A percentile compares a stretch with the other conserved stretches of the same genome.
These are phyloP conservation scores for Plectosphaerella cucumerina DNA, from an alignment of 2,329 filamentous ascomycete species.

Conservation along the genomic window DNA sequence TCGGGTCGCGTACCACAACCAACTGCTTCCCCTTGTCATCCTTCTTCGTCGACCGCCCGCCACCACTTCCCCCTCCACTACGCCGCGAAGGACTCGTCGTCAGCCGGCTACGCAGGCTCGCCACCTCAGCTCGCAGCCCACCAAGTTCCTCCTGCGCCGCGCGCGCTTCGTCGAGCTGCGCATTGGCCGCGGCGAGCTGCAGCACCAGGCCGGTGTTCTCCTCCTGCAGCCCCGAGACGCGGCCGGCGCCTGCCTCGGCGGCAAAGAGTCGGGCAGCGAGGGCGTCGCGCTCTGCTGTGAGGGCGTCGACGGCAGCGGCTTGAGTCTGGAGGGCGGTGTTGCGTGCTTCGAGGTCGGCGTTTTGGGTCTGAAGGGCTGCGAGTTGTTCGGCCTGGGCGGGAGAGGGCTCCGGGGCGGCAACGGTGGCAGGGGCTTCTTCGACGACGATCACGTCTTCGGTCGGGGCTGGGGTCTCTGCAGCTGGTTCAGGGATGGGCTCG, in stretches of 20 bases:
- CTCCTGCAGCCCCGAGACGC: constrained; percentile 7
- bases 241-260: constrained; percentile 7
- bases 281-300: constrained; percentile 10
- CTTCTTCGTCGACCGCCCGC: constrained; percentile 7
- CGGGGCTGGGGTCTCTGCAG: not conserved
- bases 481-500: not conserved
- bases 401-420: not conserved
- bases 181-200: constrained; percentile 10
- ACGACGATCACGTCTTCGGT: not conserved
- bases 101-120: constrained; percentile 7
- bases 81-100: constrained; percentile 8
- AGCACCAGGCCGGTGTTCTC: constrained; percentile 8
- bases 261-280: constrained; percentile 1
- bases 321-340: constrained; percentile 11
- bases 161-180: constrained; percentile 9
- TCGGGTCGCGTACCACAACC: constrained; percentile 12
- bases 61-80: constrained; percentile 5
- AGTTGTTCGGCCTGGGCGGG: constrained; percentile 1
- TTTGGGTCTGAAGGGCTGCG: constrained; percentile 3
- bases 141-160: constrained; percentile 8
- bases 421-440: not conserved
- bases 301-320: constrained; percentile 6
- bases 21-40: constrained; percentile 10
- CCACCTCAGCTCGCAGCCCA: constrained; percentile 9
- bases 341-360: constrained; percentile 10